Evolutionary conservation across 768 basidiomycete species (phyloP).

Genomic region (Xerocomellus amylosporus): DNA sequence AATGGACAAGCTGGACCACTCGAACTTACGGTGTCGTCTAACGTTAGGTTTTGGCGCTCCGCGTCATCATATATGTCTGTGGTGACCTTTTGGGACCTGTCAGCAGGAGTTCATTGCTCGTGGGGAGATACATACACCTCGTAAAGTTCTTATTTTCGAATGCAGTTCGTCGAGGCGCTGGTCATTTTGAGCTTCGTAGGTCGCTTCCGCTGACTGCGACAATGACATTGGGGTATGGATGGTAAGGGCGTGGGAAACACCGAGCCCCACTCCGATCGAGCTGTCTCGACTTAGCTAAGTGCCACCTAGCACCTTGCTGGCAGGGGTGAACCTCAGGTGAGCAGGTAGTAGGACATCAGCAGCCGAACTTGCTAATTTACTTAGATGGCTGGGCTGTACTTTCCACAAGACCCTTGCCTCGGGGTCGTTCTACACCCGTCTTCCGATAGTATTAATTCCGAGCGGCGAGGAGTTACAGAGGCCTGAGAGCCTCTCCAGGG

Average conservation of each 20-base stretch:
- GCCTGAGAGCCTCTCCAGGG: too few relatives aligned
- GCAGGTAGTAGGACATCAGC: too few relatives aligned
- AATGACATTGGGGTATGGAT: constrained; percentile 31
- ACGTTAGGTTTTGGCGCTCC: constrained; percentile 74
- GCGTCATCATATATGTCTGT: constrained; percentile 84
- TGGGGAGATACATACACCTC: constrained; percentile 53
- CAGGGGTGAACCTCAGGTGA: too few relatives aligned
- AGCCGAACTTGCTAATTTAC: too few relatives aligned
- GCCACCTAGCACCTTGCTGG: too few relatives aligned
- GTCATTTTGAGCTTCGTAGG: constrained; percentile 85
- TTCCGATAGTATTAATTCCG: too few relatives aligned
- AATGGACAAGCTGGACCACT: not conserved
- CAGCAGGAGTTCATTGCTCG: not conserved
- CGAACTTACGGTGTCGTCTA: constrained; percentile 69
- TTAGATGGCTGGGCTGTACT: too few relatives aligned
- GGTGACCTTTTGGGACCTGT: constrained; percentile 55
- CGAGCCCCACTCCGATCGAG: not conserved
- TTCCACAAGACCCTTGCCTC: too few relatives aligned
- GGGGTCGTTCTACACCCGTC: too few relatives aligned
- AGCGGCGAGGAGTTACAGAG: too few relatives aligned
- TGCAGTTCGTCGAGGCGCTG: constrained; percentile 80
- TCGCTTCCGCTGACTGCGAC: constrained; percentile 54
- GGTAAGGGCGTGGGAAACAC: constrained; percentile 21
- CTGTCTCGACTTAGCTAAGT: too few relatives aligned
- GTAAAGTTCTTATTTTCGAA: constrained; percentile 76